Evolutionary conservation across 495 filamentous ascomycete genomes (phyloP), one percentile per base, ranked within the genome.

Genomic region (Annulohypoxylon nitens): DNA sequence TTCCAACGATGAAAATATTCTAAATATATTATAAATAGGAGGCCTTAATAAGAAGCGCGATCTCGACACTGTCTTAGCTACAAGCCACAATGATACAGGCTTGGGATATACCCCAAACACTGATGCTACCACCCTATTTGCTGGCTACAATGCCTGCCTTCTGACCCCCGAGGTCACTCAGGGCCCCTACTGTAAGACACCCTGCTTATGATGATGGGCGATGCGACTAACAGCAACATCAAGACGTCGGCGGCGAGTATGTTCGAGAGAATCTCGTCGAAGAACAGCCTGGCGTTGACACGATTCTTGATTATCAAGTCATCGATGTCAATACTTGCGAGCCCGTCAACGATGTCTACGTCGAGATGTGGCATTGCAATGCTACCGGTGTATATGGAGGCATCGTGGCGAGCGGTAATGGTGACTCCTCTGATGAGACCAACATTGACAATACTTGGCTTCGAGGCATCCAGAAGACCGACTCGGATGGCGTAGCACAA

Each of bases 221-320:
- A 6, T 10, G 10, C 30, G 61, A 26, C 66, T 78, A 50, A 75
- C 68, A n/a, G n/a, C 9, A n/a, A 1, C 7, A 20, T 59, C 23
- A 67, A 23, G 79, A 81, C 61, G 81, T 82, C 37, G 59, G 71
- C 39, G 81, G 81, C 41, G 80, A 83, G 68, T 75, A 81, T 14
- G 85, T 91, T 73, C 84, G 89, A 34, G 75, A 82, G 59, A 81
- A 90, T 69, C 81, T 91, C 37, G 77, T 81, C n/a, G 89, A 91
- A 60, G 78, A 75, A 26, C 82, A 91, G 73, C 63, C 72, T 10
- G 90, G 90, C 66, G 83, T 91, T 16, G 76, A 83, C 10, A 80
- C 90, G 16, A 84, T 85, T 60, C 80, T 91, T 47, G 90, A 91
- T 67, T 81, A 90, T 72, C 88, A 90, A 69, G 75, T 91, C 34